phyloP scores from a whole-genome alignment of 2,329 filamentous ascomycete species.

The Septoria linicola region DNA sequence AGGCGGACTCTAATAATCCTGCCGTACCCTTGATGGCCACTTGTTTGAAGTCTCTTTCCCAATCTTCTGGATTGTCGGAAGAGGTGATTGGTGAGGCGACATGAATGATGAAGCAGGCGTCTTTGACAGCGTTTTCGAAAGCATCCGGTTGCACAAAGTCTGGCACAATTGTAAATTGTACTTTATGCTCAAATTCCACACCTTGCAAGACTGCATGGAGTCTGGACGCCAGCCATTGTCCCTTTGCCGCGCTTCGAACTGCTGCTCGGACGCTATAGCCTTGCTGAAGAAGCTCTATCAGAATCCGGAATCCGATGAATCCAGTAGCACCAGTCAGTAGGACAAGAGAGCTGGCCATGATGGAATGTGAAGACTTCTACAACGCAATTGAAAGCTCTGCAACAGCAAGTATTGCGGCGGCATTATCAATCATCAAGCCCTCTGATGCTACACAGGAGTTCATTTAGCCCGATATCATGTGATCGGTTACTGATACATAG shows the following conservation, averaged over 20 bases:
- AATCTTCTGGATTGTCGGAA: constrained; percentile 7
- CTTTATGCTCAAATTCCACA: constrained; percentile 18
- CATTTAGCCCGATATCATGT: background rate
- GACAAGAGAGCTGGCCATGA: constrained; percentile 20
- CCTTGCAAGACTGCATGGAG: background rate
- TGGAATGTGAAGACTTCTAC: background rate
- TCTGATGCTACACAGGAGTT: no score
- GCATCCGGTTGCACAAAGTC: constrained; percentile 35
- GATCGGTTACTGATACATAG: background rate
- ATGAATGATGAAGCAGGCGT: constrained; percentile 35
- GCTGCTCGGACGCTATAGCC: constrained; percentile 43
- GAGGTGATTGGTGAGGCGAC: constrained; percentile 31
- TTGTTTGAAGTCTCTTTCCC: constrained; percentile 17
- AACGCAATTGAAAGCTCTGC: no score
- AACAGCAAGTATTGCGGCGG: no score
- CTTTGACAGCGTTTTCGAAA: constrained; percentile 38
- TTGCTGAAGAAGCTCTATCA: constrained; percentile 36
- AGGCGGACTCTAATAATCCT: constrained; percentile 42
- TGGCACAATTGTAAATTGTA: constrained; percentile 39
- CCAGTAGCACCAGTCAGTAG: constrained; percentile 44
- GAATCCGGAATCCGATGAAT: constrained; percentile 40
- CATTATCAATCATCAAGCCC: no score
- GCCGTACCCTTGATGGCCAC: constrained; percentile 40
- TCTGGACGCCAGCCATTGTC: constrained; percentile 31
- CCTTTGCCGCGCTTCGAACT: constrained; percentile 39